Evolutionary conservation across 2,329 filamentous ascomycete species (phyloP).

Genomic region (Gyromitra esculenta): DNA sequence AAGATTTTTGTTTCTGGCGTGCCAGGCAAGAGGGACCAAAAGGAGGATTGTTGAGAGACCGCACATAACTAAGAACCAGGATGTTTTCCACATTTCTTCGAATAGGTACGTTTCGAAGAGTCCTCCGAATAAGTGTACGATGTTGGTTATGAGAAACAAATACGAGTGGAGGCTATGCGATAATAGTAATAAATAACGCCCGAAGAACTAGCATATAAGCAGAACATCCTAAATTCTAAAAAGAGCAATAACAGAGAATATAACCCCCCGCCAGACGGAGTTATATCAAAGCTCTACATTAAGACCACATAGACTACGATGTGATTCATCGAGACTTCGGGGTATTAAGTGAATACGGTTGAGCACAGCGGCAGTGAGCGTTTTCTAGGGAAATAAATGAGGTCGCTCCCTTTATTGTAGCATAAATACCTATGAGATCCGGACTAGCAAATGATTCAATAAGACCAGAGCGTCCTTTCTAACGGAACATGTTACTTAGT

Average conservation of each 20-base stretch:
- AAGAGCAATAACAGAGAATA: background rate
- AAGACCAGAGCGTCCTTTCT: conserved; percentile 5
- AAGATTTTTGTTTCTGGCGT: conserved; percentile 70
- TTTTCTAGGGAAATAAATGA: background rate
- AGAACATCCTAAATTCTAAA: background rate
- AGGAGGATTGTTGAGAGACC: conserved; percentile 64
- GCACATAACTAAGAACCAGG: conserved; percentile 51
- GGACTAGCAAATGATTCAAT: conserved; percentile 15
- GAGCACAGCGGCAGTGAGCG: conserved; percentile 18
- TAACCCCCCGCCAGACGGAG: background rate
- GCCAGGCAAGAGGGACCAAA: conserved; percentile 69
- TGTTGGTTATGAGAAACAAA: background rate
- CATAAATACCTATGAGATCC: conserved; percentile 1
- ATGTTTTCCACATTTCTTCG: conserved; percentile 21
- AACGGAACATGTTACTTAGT: conserved; percentile 12
- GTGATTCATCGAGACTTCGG: background rate
- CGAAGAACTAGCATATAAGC: background rate
- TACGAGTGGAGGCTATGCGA: background rate
- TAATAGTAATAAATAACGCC: background rate
- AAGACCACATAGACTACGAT: background rate
- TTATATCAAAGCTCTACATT: conserved; percentile 12
- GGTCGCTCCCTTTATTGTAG: conserved; percentile 7
- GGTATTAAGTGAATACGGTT: conserved; percentile 6
- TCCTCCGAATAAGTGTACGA: background rate
- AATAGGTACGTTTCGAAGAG: background rate